Percentiles rank a stretch among this genome's conserved stretches.
phyloP scores from a whole-genome alignment of 306 rosid genomes.

The Sesbania bispinosa region DNA sequence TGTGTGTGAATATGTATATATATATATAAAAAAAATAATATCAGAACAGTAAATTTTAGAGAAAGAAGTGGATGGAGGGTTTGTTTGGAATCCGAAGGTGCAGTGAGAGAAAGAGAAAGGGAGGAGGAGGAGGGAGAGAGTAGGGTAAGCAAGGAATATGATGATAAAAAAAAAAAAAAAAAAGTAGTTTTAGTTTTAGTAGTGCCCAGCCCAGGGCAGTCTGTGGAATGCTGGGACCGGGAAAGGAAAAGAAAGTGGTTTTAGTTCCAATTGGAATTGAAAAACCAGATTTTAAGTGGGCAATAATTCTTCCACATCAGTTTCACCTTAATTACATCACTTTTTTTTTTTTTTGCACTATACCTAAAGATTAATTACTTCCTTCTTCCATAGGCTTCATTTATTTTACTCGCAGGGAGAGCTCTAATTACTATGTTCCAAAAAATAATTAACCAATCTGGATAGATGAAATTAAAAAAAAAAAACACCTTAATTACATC shows the following conservation, averaged over 20 bases:
- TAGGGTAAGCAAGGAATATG: slow-evolving; percentile 20
- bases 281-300: slow-evolving; percentile 15
- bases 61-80: too few species aligned
- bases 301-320: background rate
- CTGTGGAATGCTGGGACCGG: slow-evolving; percentile 65
- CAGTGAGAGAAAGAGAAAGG: slow-evolving; percentile 7
- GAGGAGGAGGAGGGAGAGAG: slow-evolving; percentile 12
- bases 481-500: too few species aligned
- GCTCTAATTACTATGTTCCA: too few species aligned
- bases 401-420: too few species aligned
- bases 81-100: too few species aligned
- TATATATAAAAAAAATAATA: slow-evolving; percentile 33
- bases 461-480: too few species aligned
- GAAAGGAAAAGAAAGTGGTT: slow-evolving; percentile 34
- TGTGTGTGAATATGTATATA: background rate
- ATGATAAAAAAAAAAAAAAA: slow-evolving; percentile 1
- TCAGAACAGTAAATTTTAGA: slow-evolving; percentile 45
- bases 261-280: slow-evolving; percentile 23
- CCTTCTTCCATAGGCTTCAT: too few species aligned
- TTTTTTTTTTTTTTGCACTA: background rate
- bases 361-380: background rate
- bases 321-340: background rate
- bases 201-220: slow-evolving; percentile 63
- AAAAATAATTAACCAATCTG: too few species aligned
- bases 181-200: slow-evolving; percentile 16